Conservation (phyloP, 805 yeast genomes). For the Alloascoidea africana region DNA sequence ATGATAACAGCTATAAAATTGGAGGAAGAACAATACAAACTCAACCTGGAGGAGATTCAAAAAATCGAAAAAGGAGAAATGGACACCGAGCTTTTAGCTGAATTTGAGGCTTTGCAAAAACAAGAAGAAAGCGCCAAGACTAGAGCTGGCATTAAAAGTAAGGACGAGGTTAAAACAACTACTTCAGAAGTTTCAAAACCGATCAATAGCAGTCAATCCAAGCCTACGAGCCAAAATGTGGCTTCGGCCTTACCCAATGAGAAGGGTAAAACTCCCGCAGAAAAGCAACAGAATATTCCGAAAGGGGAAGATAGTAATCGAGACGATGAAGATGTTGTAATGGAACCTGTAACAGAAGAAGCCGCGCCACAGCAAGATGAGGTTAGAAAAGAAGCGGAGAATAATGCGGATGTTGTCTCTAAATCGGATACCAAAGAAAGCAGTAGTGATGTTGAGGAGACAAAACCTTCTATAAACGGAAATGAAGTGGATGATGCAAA, state of each 20-base stretch:
- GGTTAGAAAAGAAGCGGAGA: constrained; percentile 7
- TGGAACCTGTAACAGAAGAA: constrained; percentile 6
- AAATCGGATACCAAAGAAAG: no score
- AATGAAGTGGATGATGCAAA: constrained; percentile 5
- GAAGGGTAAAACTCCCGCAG: no score
- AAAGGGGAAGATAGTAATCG: constrained; percentile 4
- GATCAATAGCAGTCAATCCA: no score
- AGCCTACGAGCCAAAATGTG: no score
- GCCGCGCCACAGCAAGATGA: constrained; percentile 5
- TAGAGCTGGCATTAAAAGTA: no score
- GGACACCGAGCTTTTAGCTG: not conserved
- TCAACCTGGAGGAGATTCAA: not conserved
- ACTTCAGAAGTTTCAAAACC: no score
- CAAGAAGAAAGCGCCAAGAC: no score
- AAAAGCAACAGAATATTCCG: no score
- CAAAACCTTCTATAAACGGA: constrained; percentile 1
- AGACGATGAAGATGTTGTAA: constrained; percentile 5
- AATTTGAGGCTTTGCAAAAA: no score
- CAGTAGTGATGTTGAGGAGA: constrained; percentile 6
- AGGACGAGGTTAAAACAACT: no score
- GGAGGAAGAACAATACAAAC: not conserved
- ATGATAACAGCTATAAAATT: not conserved
- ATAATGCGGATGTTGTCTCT: no score
- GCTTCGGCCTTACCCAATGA: no score
- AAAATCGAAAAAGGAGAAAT: not conserved